A percentile compares a stretch with the other conserved stretches of the same genome.
Evolutionary conservation across 2,329 filamentous ascomycete species (phyloP).

Genomic region (Penicillium sp.): DNA sequence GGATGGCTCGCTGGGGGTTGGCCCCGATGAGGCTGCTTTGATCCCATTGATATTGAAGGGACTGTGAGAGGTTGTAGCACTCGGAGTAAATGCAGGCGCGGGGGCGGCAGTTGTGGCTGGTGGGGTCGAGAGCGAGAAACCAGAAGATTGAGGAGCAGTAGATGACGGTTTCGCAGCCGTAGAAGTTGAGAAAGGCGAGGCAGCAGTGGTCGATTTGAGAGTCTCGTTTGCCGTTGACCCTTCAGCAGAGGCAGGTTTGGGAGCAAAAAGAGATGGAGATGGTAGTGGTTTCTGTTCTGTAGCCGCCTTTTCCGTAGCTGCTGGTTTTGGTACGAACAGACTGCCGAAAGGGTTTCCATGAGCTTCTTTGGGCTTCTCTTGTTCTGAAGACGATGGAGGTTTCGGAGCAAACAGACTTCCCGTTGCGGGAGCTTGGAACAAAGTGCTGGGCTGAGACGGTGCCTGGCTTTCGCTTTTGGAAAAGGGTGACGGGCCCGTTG

Average conservation of each 20-base stretch:
- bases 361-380: constrained; percentile 22
- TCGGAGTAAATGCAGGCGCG: constrained; percentile 10
- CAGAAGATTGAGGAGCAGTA: constrained; percentile 15
- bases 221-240: constrained; percentile 18
- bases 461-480: constrained; percentile 21
- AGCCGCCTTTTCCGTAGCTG: constrained; percentile 20
- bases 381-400: constrained; percentile 19
- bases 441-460: constrained; percentile 18
- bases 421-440: constrained; percentile 27
- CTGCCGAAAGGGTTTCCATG: constrained; percentile 28
- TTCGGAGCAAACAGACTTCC: constrained; percentile 32
- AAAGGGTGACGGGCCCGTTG: constrained; percentile 25
- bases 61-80: constrained; percentile 14
- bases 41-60: constrained; percentile 23
- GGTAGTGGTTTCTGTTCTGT: constrained; percentile 23
- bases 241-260: constrained; percentile 24
- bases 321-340: constrained; percentile 26
- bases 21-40: constrained; percentile 6
- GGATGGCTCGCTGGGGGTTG: constrained; percentile 2
- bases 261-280: constrained; percentile 21
- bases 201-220: constrained; percentile 18
- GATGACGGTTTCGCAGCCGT: constrained; percentile 11
- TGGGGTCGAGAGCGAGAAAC: constrained; percentile 19
- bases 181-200: constrained; percentile 23
- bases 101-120: constrained; percentile 12